Evolutionary conservation across 169 alveolate species (phyloP).

Genomic region (Plasmodium relictum): DNA sequence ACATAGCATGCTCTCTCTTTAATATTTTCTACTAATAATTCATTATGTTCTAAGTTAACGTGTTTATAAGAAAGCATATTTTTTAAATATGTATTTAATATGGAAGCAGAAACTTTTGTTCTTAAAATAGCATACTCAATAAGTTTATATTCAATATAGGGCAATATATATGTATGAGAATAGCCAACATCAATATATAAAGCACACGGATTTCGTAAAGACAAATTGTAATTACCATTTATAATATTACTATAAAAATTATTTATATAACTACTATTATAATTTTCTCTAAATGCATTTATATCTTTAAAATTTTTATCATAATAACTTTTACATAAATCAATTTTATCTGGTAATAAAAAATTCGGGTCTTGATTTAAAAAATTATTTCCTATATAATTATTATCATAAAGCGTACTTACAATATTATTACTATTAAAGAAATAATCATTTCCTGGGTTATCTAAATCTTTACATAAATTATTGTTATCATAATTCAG

Average conservation of each 20-base stretch:
- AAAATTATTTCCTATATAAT: conserved; percentile 55
- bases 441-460: neutral
- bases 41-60: conserved; percentile 88
- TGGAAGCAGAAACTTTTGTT: conserved; percentile 85
- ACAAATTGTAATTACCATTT: conserved; percentile 61
- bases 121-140: conserved; percentile 88
- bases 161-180: conserved; percentile 86
- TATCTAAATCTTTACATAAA: too few relatives aligned
- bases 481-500: neutral
- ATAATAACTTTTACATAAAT: conserved; percentile 36
- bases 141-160: conserved; percentile 85
- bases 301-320: conserved; percentile 46
- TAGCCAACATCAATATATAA: conserved; percentile 91
- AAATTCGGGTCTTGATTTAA: conserved; percentile 54
- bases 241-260: conserved; percentile 30
- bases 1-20: conserved; percentile 81
- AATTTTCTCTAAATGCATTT: conserved; percentile 27
- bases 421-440: conserved; percentile 11
- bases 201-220: conserved; percentile 83
- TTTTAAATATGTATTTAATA: conserved; percentile 86
- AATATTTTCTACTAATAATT: conserved; percentile 88
- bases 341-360: conserved; percentile 47
- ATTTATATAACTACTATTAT: conserved; percentile 39
- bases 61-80: conserved; percentile 85
- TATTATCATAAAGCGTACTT: conserved; percentile 12